Evolutionary conservation across 441 rosid genomes (phyloP), one percentile per base, ranked within the genome.

Genomic region (Lagerstroemia fauriei): DNA sequence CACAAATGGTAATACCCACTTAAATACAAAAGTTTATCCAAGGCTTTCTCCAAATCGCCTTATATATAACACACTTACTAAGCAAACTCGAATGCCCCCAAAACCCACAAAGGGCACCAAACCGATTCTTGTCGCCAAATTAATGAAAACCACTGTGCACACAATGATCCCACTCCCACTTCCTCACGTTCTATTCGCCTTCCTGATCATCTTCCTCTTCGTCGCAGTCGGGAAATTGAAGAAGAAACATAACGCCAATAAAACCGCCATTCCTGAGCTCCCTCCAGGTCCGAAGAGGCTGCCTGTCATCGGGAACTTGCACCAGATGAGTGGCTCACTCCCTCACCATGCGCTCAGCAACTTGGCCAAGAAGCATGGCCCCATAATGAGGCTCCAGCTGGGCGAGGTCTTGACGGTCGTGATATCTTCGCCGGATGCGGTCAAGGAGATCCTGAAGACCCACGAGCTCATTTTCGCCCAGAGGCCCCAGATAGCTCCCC

Each of bases 271-370:
- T 27, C n/a, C 74, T n/a, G 50, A 78, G 50, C 51, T 78, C 56
- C 80, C 73, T 29, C 80, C 73, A 1, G 80, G 80, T 17, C 80
- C 73, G 10, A 78, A 44, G 41, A 65, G 48, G 80, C 80, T 78
- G 72, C 80, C 80, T 47, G 34, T 78, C 31, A 29, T 78, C n/a
- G 80, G 80, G 41, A 78, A 78, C 27, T 71, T 78, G 3, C 80
- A 78, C 80, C 80, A 78, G 73, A 65, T 78, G 80, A 24, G n/a
- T 14, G 80, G 80, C 72, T 63, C 57, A 24, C 56, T 78, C 27
- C 80, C 80, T 29, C 80, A 78, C 72, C 80, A 78, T 51, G 65
- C 80, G 46, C 80, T 78, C n/a, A 25, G 73, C 50, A 51, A 47
- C 56, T 47, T 78, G 38, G 80, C 80, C 61, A 78, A 14, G 47